Base-by-base conservation (phyloP, 1,284 basidiomycete species). In the Malassezia sp. region DNA sequence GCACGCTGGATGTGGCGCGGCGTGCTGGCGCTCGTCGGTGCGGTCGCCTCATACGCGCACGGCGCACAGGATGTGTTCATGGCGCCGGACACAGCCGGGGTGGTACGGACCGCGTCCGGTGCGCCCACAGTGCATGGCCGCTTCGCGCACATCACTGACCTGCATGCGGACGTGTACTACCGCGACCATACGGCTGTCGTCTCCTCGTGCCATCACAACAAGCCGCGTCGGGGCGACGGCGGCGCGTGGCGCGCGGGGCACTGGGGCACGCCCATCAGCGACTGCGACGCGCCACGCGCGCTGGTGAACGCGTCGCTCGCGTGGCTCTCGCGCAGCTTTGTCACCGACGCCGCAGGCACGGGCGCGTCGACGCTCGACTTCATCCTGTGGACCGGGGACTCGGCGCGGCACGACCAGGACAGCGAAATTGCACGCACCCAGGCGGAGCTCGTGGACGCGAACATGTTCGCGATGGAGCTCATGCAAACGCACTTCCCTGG, bases 381-480 rank as follows among this genome's bases (percentile, higher is more conserved):
- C 71, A 42, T 60, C 29, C 37, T 71, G 82, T 84, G 84, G 85
- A 91, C 87, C 5, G 88, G 88, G 30, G 88, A 93, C 71, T 88
- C 81, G 72, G 88, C 85, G 27, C 79, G 88, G 71, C 88, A 90
- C 71, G 88, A 95, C 70, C 85, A 83, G 65, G 88, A 91, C 72
- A 78, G 79, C 46, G 75, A 78, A 52, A 66, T 82, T 9, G 88
- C 88, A 33, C 80, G 89, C 46, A 85, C 85, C 31, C 76, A 80
- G 5, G 75, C 75, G 43, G 88, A 91, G 72, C 90, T 93, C 52
- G 83, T 82, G 60, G 75, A 78, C 4, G 73, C 83, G 39, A 93
- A 93, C 66, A 74, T 78, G 8, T 74, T 76, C 44, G 76, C 88
- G 52, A 79, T 82, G 6, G 66, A 71, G 18, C 80, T 78, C 70